Conservation (phyloP, 805 yeast genomes). For the Schizosaccharomyces cryophilus region DNA sequence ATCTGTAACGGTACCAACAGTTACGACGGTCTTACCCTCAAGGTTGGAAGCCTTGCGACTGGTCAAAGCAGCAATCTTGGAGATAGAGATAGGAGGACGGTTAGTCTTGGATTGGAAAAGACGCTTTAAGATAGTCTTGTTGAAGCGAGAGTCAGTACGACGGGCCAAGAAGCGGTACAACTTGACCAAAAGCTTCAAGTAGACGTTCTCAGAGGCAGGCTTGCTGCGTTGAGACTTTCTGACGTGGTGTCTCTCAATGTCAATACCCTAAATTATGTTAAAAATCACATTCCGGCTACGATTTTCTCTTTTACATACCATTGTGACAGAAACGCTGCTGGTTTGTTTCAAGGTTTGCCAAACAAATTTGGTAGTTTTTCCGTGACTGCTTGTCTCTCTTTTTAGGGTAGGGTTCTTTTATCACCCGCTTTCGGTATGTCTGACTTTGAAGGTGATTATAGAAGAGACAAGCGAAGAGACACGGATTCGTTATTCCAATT, state of each 20-base stretch:
- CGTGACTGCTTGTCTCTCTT: background rate
- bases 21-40: slow-evolving; percentile 73
- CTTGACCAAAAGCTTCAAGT: slow-evolving; percentile 93
- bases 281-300: background rate
- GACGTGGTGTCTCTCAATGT: slow-evolving; percentile 85
- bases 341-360: background rate
- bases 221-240: slow-evolving; percentile 93
- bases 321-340: background rate
- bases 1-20: slow-evolving; percentile 98
- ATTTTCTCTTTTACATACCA: background rate
- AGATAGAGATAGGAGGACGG: slow-evolving; percentile 97
- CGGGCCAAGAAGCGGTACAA: slow-evolving; percentile 89
- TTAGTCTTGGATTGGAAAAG: slow-evolving; percentile 93
- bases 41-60: slow-evolving; percentile 38
- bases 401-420: background rate
- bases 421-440: background rate
- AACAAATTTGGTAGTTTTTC: background rate
- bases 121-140: slow-evolving; percentile 84
- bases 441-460: no score
- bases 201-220: slow-evolving; percentile 98
- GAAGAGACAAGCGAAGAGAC: no score
- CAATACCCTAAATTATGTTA: slow-evolving; percentile 15
- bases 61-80: slow-evolving; percentile 46
- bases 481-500: no score
- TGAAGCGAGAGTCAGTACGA: slow-evolving; percentile 94